phyloP scores from a whole-genome alignment of 768 basidiomycete species.

The Tubosaeta sp. region DNA sequence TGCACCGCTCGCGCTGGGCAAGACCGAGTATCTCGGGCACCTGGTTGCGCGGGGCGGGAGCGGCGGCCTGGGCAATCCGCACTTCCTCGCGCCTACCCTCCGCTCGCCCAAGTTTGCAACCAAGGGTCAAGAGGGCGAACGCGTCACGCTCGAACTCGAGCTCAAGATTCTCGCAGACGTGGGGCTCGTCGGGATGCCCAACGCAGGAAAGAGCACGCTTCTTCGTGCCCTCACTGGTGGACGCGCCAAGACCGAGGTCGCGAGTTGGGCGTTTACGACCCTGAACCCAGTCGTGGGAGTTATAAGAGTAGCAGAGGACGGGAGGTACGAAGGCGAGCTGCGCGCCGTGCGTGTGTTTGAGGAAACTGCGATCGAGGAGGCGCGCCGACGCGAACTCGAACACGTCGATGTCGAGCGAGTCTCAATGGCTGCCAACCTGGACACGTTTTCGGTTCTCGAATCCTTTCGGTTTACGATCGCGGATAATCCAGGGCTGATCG shows the following conservation, averaged over 20 bases:
- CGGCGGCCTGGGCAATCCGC: conserved; percentile 87
- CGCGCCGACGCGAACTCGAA: conserved; percentile 37
- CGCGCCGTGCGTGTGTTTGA: conserved; percentile 52
- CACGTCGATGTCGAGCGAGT: neutral
- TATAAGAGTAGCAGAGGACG: conserved; percentile 78
- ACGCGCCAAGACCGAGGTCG: conserved; percentile 78
- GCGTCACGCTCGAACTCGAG: conserved; percentile 80
- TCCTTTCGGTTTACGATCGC: conserved; percentile 89
- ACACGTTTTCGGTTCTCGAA: conserved; percentile 62
- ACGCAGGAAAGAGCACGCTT: conserved; percentile 90
- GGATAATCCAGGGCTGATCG: conserved; percentile 93
- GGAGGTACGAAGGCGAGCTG: conserved; percentile 63
- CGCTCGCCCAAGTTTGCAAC: conserved; percentile 88
- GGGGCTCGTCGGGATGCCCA: conserved; percentile 95
- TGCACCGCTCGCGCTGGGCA: conserved; percentile 60
- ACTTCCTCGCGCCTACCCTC: conserved; percentile 63
- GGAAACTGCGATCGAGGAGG: conserved; percentile 59
- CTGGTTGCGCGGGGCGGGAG: conserved; percentile 72
- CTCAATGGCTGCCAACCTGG: conserved; percentile 8
- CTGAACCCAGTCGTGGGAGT: conserved; percentile 92
- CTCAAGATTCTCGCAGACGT: conserved; percentile 93
- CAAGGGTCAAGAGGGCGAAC: conserved; percentile 66
- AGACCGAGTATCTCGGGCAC: conserved; percentile 51
- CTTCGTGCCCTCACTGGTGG: conserved; percentile 86
- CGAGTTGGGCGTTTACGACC: conserved; percentile 92